phyloP scores from a whole-genome alignment of 78 protist species.

The Goniomonas avonlea region DNA sequence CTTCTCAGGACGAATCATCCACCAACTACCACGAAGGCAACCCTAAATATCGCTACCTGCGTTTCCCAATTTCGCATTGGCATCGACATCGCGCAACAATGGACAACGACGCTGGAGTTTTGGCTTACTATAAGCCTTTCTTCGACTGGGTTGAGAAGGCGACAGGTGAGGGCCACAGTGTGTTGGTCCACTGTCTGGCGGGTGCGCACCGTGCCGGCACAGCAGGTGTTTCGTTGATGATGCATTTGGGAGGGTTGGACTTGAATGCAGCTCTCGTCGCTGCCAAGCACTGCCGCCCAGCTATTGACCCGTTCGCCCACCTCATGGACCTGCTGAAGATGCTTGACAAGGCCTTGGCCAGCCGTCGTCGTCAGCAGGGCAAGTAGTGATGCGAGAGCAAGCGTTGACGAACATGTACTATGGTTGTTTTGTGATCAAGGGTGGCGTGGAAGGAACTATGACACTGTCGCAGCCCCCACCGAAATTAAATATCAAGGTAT shows the following conservation, averaged over 20 bases:
- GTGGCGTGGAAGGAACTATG: no score
- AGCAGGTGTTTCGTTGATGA: neutral
- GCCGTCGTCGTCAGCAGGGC: no score
- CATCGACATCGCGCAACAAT: neutral
- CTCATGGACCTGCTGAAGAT: no score
- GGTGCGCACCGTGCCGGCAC: constrained; percentile 20
- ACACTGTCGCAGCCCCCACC: no score
- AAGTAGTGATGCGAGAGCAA: no score
- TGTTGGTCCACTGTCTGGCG: constrained; percentile 4
- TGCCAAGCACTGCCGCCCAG: neutral
- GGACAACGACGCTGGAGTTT: neutral
- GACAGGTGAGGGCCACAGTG: neutral
- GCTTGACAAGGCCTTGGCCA: no score
- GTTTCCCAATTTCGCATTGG: neutral
- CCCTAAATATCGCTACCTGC: neutral
- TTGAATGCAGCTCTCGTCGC: neutral
- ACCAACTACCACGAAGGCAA: no score
- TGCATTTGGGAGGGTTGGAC: neutral
- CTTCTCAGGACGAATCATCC: no score
- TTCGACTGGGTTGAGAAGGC: neutral
- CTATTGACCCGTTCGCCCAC: neutral
- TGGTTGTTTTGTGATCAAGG: no score
- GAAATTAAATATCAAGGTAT: no score
- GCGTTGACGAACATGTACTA: no score
- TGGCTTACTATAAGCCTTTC: neutral